Percentiles rank a stretch among this genome's conserved stretches.
These are phyloP conservation scores for Prunus salicina DNA, from an alignment of 306 rosid species.

Conservation along the genomic window DNA sequence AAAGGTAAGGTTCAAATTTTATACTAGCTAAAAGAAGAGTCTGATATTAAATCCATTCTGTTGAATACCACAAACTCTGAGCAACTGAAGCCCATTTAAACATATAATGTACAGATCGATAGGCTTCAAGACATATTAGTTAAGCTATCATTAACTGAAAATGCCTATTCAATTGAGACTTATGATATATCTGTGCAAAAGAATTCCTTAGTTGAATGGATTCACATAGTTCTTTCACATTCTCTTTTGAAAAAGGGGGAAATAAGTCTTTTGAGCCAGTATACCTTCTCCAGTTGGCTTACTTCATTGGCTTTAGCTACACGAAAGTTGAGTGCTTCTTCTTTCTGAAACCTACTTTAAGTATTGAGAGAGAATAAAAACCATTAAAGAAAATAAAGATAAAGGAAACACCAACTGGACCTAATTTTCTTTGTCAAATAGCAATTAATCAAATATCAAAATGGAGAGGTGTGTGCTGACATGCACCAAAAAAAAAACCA, in stretches of 20 bases:
- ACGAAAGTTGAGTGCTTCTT: constrained; percentile 82
- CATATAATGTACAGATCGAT: background rate
- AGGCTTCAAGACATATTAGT: background rate
- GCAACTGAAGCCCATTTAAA: background rate
- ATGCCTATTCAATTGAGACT: background rate
- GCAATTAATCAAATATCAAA: background rate
- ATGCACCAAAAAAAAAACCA: background rate
- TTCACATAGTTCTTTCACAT: background rate
- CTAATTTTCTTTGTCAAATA: background rate
- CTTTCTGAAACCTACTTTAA: constrained; percentile 66
- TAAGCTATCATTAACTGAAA: background rate
- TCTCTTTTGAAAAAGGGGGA: background rate
- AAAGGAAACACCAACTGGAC: background rate
- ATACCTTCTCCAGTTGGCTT: constrained; percentile 79
- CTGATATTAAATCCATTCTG: background rate
- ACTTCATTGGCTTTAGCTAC: constrained; percentile 65
- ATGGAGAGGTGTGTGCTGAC: background rate
- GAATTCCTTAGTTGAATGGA: background rate
- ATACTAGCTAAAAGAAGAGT: no score
- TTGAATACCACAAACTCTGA: background rate
- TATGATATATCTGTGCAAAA: background rate
- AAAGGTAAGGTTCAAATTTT: no score
- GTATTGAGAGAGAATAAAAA: constrained; percentile 6
- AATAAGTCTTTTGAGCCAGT: constrained; percentile 22
- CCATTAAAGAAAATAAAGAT: background rate